A percentile compares a stretch with the other conserved stretches of the same genome.
Conservation (phyloP, 2,329 filamentous ascomycete species). For the Colletotrichum destructivum region DNA sequence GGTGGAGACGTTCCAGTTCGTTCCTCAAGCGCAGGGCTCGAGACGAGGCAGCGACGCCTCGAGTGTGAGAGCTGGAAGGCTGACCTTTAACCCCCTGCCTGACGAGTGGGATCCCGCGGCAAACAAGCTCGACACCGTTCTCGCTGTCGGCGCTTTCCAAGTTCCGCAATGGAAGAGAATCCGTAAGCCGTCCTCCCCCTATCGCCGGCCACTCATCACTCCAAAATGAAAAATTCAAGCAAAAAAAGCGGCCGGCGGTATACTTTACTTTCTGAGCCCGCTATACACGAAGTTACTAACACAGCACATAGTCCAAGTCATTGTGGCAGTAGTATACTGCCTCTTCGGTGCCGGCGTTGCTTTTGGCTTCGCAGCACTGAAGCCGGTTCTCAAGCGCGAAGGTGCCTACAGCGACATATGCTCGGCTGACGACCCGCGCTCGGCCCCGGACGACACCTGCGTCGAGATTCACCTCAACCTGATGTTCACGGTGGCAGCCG, state of each 20-base stretch:
- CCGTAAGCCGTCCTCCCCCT: constrained; percentile 55
- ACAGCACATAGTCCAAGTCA: constrained; percentile 53
- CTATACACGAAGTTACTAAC: neutral
- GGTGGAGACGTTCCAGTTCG: constrained; percentile 66
- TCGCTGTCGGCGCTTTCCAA: constrained; percentile 67
- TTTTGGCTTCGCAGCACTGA: constrained; percentile 89
- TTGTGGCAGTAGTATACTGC: constrained; percentile 57
- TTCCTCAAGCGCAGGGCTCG: constrained; percentile 55
- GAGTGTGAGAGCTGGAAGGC: constrained; percentile 60
- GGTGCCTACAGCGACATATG: constrained; percentile 80
- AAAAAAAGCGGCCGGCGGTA: neutral
- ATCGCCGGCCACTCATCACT: neutral
- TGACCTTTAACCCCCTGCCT: constrained; percentile 70
- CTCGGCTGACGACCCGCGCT: constrained; percentile 46
- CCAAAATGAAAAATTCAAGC: too few species aligned
- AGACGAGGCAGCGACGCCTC: constrained; percentile 63
- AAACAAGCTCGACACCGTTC: constrained; percentile 57
- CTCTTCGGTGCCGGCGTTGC: constrained; percentile 74
- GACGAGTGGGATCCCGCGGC: constrained; percentile 65
- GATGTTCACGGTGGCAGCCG: constrained; percentile 93
- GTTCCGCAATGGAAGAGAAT: constrained; percentile 69
- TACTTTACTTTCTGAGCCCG: neutral
- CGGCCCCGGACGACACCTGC: constrained; percentile 57
- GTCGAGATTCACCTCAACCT: constrained; percentile 80
- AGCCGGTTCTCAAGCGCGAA: constrained; percentile 82